phyloP scores from a whole-genome alignment of 495 filamentous ascomycete species.

The Coniosporium apollinis region DNA sequence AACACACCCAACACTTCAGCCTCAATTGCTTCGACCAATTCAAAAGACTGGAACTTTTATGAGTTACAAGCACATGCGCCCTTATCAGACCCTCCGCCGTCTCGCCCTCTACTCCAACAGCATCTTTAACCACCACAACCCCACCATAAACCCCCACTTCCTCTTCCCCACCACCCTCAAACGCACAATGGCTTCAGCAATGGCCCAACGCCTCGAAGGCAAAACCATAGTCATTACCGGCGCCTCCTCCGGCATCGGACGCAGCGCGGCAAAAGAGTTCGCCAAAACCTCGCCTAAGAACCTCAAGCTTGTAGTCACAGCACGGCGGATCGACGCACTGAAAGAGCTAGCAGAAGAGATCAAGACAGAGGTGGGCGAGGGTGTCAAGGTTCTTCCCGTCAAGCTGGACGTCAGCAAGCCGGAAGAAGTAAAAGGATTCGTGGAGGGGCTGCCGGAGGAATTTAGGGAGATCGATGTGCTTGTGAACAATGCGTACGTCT shows the following conservation, averaged over 20 bases:
- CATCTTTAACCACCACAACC: neutral
- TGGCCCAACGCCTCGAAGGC: conserved; percentile 73
- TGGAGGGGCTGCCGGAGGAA: conserved; percentile 56
- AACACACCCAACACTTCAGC: too few relatives aligned
- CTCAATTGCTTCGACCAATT: too few relatives aligned
- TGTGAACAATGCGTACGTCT: conserved; percentile 95
- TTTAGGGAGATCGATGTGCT: conserved; percentile 78
- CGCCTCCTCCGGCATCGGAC: conserved; percentile 85
- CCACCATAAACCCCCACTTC: neutral
- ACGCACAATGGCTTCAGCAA: conserved; percentile 51
- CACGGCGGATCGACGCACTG: conserved; percentile 62
- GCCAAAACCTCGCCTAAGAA: conserved; percentile 66
- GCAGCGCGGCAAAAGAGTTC: conserved; percentile 76
- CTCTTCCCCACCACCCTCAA: neutral
- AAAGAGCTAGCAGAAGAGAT: conserved; percentile 65
- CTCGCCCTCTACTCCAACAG: neutral
- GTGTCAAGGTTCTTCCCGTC: conserved; percentile 65
- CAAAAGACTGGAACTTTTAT: too few relatives aligned
- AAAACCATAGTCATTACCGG: conserved; percentile 91
- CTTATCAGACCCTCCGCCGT: too few relatives aligned
- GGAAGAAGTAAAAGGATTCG: conserved; percentile 58
- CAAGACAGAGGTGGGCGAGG: conserved; percentile 56
- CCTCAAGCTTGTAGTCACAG: conserved; percentile 76
- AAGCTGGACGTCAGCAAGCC: conserved; percentile 77
- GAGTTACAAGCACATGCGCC: too few relatives aligned